phyloP scores from a whole-genome alignment of 2,329 filamentous ascomycete genomes.

The Harringtonia aguacate region DNA sequence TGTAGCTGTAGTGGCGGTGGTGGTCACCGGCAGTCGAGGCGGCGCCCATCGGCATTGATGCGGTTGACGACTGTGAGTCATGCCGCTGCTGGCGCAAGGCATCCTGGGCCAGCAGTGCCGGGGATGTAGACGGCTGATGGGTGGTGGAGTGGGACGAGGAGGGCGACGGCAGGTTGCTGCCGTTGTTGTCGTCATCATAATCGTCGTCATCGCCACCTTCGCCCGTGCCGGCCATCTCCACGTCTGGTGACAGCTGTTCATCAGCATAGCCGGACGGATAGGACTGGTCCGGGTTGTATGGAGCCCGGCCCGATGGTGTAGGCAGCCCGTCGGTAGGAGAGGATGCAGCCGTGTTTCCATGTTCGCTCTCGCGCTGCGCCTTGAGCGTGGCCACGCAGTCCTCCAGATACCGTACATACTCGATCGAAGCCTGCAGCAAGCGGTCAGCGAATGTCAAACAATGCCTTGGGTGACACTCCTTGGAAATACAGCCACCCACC shows the following conservation, averaged over 20 bases:
- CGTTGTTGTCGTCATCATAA: slow-evolving; percentile 2
- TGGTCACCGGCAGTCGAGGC: slow-evolving; percentile 32
- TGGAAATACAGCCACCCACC: slow-evolving; percentile 37
- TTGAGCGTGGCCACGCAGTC: slow-evolving; percentile 78
- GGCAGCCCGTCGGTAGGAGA: slow-evolving; percentile 14
- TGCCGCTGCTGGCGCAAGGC: slow-evolving; percentile 24
- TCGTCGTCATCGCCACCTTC: not conserved
- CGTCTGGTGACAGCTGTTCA: slow-evolving; percentile 27
- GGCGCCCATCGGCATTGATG: slow-evolving; percentile 21
- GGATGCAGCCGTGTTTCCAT: slow-evolving; percentile 1
- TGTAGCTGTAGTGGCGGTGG: slow-evolving; percentile 39
- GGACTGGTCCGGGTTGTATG: slow-evolving; percentile 16
- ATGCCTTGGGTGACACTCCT: not conserved
- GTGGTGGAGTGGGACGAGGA: not conserved
- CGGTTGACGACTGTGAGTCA: slow-evolving; percentile 43
- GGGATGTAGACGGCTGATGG: slow-evolving; percentile 26
- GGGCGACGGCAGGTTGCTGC: not conserved
- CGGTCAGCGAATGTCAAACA: not conserved
- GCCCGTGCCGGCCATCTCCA: slow-evolving; percentile 45
- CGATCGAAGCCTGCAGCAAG: slow-evolving; percentile 89
- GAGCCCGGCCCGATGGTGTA: slow-evolving; percentile 15
- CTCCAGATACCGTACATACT: slow-evolving; percentile 90
- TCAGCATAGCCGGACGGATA: slow-evolving; percentile 23
- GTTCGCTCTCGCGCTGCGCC: slow-evolving; percentile 33
- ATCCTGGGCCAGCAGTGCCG: slow-evolving; percentile 37